Base-by-base conservation (phyloP, 1,284 basidiomycete species). In the Pisolithus thermaeus region DNA sequence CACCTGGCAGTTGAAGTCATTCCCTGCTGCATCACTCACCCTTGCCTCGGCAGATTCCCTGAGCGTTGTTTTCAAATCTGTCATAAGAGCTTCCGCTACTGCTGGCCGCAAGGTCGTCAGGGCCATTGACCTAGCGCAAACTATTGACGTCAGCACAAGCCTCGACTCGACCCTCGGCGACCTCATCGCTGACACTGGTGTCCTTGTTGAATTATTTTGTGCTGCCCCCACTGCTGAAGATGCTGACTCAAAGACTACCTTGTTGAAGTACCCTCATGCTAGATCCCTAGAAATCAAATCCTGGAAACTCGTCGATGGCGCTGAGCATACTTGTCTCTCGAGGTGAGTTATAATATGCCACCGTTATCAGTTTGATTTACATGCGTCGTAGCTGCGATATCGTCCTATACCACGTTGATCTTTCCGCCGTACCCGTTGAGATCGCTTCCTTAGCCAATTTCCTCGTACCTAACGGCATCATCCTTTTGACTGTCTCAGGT, bases 141-240 rank as follows among this genome's bases (percentile, higher is more conserved):
- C 55, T 0, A 47, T 51, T 2, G 56, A 58, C 2, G 49, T 65
- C 37, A 36, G 53, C 20, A 32, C 23, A 3, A 36, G 38, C 30
- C 42, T 54, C 11, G 60, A 61, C 18, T 11, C 12, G 0, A 22
- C 42, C 14, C 53, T 67, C 8, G 46, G 52, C 25, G 46, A 45
- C 3, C 58, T 66, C 12, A 14, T 58, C 14, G 25, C 40, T n/a
- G 53, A 59, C 4, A 35, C 32, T 12, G 37, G 47, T 32, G 38
- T 67, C 2, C 43, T 65, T 8, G 56, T 64, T 14, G 61, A 65
- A 35, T 65, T 67, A 36, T 54, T 57, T 18, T 65, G 61, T 23
- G 55, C 59, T 23, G 56, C 65, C 32, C 36, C 36, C 20, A 54
- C 52, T 9, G 12, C 59, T 14, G 52, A 51, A 30, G 55, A 60